Percentiles rank a stretch among this genome's conserved stretches.
Evolutionary conservation across 1,284 basidiomycete genomes (phyloP).

Genomic region (Apiotrichum porosum): DNA sequence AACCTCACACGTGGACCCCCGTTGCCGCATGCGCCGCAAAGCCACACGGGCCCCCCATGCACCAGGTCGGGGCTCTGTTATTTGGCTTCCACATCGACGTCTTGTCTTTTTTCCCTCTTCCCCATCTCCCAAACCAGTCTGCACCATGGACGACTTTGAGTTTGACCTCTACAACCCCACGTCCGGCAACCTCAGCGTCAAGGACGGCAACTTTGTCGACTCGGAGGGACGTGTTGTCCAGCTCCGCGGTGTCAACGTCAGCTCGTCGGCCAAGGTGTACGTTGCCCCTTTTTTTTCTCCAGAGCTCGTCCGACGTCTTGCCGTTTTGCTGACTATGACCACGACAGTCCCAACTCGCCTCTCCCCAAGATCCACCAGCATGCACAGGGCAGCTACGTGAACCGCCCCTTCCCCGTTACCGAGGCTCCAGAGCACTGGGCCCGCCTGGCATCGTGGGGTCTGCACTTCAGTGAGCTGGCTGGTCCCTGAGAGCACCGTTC

Average conservation of each 20-base stretch:
- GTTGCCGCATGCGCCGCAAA: no score
- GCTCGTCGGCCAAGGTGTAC: constrained; percentile 75
- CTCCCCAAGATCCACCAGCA: constrained; percentile 46
- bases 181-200: constrained; percentile 20
- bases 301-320: no score
- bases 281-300: not conserved
- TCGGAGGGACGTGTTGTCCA: constrained; percentile 67
- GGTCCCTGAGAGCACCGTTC: not conserved
- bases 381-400: constrained; percentile 67
- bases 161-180: constrained; percentile 14
- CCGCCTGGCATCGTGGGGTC: constrained; percentile 73
- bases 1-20: no score
- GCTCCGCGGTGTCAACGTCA: constrained; percentile 74
- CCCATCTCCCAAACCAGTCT: no score
- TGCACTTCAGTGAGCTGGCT: constrained; percentile 65
- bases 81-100: no score
- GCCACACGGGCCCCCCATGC: no score
- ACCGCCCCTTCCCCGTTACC: constrained; percentile 73
- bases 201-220: constrained; percentile 72
- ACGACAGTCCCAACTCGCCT: constrained; percentile 7
- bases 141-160: no score
- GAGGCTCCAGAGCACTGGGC: constrained; percentile 78
- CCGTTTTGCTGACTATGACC: constrained; percentile 57
- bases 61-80: no score
- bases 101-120: no score